Evolutionary conservation across 768 basidiomycete genomes (phyloP).

Genomic region (Cantharellus anzutake): DNA sequence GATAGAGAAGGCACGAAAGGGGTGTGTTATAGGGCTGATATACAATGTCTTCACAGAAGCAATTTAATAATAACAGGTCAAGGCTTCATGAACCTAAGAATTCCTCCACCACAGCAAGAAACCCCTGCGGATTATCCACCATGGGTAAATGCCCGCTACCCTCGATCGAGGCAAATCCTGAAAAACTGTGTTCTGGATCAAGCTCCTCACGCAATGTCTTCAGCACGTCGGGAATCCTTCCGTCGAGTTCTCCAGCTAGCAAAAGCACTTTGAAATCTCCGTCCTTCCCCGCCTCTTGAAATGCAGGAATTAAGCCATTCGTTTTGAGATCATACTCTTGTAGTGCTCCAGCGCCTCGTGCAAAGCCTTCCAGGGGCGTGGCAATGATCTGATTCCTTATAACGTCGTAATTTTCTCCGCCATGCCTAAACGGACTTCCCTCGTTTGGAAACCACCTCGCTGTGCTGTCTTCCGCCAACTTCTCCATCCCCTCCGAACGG

Average conservation of each 20-base stretch:
- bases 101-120: neutral
- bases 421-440: conserved; percentile 10
- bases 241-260: conserved; percentile 17
- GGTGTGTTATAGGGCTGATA: too few relatives aligned
- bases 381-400: conserved; percentile 9
- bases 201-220: conserved; percentile 11
- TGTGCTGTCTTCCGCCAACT: conserved; percentile 15
- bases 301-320: conserved; percentile 11
- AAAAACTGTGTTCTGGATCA: conserved; percentile 10
- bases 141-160: conserved; percentile 17
- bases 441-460: conserved; percentile 16
- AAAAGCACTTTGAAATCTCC: conserved; percentile 11
- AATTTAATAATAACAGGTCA: too few relatives aligned
- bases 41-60: too few relatives aligned
- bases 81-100: neutral
- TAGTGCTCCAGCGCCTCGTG: conserved; percentile 13
- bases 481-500: conserved; percentile 10
- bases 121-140: conserved; percentile 12
- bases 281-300: conserved; percentile 2
- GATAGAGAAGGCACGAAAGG: too few relatives aligned
- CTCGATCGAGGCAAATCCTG: conserved; percentile 11
- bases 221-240: conserved; percentile 12
- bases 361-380: conserved; percentile 16
- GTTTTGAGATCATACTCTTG: conserved; percentile 17
- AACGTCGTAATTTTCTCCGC: conserved; percentile 5